Evolutionary conservation across 345 rosid species (phyloP), one percentile per base, ranked within the genome.

Genomic region (Turritis glabra): DNA sequence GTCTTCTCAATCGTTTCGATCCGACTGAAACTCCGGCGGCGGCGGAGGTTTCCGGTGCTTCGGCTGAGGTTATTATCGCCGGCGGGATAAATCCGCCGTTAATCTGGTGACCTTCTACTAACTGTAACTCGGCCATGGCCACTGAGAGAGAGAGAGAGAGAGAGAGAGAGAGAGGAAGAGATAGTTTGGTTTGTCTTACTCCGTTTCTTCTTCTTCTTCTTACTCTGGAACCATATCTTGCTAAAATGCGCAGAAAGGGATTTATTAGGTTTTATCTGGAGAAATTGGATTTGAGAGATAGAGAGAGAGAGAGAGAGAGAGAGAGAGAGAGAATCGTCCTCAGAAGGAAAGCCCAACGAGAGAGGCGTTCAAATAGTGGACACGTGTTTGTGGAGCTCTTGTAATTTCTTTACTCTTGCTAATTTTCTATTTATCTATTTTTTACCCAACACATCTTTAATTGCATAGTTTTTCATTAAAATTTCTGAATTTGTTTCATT

Each of bases 1-100:
- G 97, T 64, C 98, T 81, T 53, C 98, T 73, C 79, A 86, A 85
- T 25, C 98, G 88, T 80, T 93, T 93, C 33, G 91, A 73, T 30
- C 91, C 97, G 40, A 82, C 62, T 32, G 84, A 90, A 3, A 86
- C 80, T 0, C 10, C 25, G 5, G 62, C 62, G 13, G 92, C 72
- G 11, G 83, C 79, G 0, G 83, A 77, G 3, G 62, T 56, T 17
- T 69, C 40, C 13, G 77, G 77, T 14, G 85, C 64, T 54, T 87
- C 95, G 2, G 82, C 72, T 5, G 84, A 63, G 5, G 75, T 73
- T 1, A 77, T 71, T 1, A 77, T 72, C 7, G 66, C 50, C 40
- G 79, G 32, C 2, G 77, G 68, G 33, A 64, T 78, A 43, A 68
- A 81, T 25, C 72, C 84, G 65, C 87, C 89, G 84, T 91, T 86